phyloP scores from a whole-genome alignment of 495 filamentous ascomycete genomes.

The Neurospora sp. region DNA sequence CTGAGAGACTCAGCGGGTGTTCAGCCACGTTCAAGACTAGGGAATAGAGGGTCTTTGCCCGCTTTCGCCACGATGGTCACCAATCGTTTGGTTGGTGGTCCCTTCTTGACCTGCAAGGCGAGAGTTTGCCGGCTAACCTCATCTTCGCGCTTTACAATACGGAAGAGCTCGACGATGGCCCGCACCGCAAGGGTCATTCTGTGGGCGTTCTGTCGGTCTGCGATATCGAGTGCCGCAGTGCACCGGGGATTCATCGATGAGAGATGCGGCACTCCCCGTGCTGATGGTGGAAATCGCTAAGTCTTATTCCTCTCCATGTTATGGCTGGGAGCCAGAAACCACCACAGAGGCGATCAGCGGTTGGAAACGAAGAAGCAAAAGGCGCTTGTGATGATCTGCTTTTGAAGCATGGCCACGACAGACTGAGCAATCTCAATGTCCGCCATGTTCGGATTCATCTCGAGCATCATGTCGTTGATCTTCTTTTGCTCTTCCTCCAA shows the following conservation, averaged over 20 bases:
- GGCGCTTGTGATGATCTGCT: conserved; percentile 28
- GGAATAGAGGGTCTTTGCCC: conserved; percentile 15
- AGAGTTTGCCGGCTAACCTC: conserved; percentile 31
- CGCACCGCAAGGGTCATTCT: conserved; percentile 32
- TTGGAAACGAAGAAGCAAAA: conserved; percentile 4
- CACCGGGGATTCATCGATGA: conserved; percentile 10
- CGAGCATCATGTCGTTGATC: conserved; percentile 54
- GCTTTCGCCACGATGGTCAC: conserved; percentile 15
- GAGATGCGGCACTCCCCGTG: conserved; percentile 16
- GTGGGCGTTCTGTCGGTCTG: conserved; percentile 12
- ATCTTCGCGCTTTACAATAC: conserved; percentile 20
- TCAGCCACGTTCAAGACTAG: conserved; percentile 12
- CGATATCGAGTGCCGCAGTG: conserved; percentile 16
- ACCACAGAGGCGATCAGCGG: too few relatives aligned
- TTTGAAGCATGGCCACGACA: conserved; percentile 36
- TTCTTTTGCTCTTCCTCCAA: conserved; percentile 50
- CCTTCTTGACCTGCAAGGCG: conserved; percentile 26
- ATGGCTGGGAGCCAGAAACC: too few relatives aligned
- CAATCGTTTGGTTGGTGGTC: conserved; percentile 21
- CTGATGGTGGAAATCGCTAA: too few relatives aligned
- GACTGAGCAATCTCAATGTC: conserved; percentile 46
- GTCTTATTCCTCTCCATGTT: too few relatives aligned
- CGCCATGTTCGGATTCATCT: conserved; percentile 55
- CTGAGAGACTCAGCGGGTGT: conserved; percentile 18
- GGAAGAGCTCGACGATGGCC: conserved; percentile 26